Percentiles rank a stretch among this genome's conserved stretches.
Conservation (phyloP, 176 grass and related monocot species). For the Juncus inflexus region DNA sequence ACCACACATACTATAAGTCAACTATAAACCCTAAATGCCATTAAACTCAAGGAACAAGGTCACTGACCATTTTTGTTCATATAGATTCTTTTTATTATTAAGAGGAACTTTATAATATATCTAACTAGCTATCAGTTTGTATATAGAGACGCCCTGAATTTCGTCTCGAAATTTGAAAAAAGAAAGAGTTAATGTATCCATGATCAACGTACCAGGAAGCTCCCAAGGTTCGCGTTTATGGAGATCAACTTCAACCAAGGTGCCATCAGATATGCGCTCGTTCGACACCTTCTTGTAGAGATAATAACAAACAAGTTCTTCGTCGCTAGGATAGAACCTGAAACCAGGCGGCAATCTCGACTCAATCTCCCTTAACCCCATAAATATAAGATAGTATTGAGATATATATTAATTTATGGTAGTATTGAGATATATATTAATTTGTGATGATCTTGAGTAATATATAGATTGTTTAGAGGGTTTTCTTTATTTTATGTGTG, state of each 20-base stretch:
- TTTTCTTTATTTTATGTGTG: neutral
- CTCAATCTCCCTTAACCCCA: slow-evolving; percentile 63
- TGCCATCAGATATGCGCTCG: slow-evolving; percentile 38
- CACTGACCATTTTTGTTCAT: too few species aligned
- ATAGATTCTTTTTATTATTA: too few species aligned
- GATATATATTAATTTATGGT: neutral
- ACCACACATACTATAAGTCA: too few species aligned
- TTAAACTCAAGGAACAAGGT: too few species aligned
- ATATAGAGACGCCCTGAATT: too few species aligned
- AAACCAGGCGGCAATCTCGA: slow-evolving; percentile 65
- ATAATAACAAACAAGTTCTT: slow-evolving; percentile 80
- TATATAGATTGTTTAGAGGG: neutral
- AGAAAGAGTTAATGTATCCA: too few species aligned
- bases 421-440: neutral
- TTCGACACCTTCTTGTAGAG: slow-evolving; percentile 70
- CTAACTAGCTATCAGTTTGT: too few species aligned
- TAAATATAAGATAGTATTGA: slow-evolving; percentile 1
- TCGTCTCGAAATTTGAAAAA: too few species aligned
- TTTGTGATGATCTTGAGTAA: neutral
- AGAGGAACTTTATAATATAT: too few species aligned
- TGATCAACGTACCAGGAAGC: slow-evolving; percentile 53
- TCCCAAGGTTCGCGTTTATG: slow-evolving; percentile 77
- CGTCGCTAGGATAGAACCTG: slow-evolving; percentile 74
- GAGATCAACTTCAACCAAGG: slow-evolving; percentile 70
- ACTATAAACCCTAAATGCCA: too few species aligned